Base-by-base conservation (phyloP, 1,284 basidiomycete genomes). In the Thecaphora thlaspeos region DNA sequence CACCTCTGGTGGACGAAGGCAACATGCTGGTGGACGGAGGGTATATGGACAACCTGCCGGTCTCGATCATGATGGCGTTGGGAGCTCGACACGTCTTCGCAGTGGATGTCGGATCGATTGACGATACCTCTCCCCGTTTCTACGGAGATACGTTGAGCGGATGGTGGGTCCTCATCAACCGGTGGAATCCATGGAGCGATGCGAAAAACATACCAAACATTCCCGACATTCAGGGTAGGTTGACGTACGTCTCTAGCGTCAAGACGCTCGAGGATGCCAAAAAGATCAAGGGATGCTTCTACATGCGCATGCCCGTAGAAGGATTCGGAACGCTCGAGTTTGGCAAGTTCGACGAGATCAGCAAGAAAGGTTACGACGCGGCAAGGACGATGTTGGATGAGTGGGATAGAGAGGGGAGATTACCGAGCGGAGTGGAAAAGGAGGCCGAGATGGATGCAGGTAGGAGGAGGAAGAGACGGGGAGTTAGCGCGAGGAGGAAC, bases 81-180 rank as follows among this genome's bases (percentile, higher is more conserved):
- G 95, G 95, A 21, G 89, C 93, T 5, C 88, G 85, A 51, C 87
- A 85, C 32, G 89, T 99, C n/a, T 91, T 98, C 72, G 94, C 95
- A 0, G 88, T 87, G 32, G 95, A 99, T 74, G 95, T 98, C 41
- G 94, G 91, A 46, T 87, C 89, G 26, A 90, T 91, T 75, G 93
- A 97, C 75, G 95, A 99, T 77, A 97, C 94, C 57, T 91, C 89
- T 1, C 91, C 93, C 0, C 84, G 94, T 38, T 87, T 89, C 68
- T 97, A 94, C 78, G 93, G 94, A 5, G 95, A 99, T 72, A 88
- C 90, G 0, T 84, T 99, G 1, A 96, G 93, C 2, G 95, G 95
- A 21, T 96, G 91, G 87, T 97, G 91, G 90, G 84, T 98, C 17
- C 82, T 97, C 51, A 78, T 98, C 54, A 95, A 94, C 78, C 83